Percentiles rank a stretch among this genome's conserved stretches.
Conservation (phyloP, 2,329 filamentous ascomycete genomes). For the Purpureocillium lavendulum region DNA sequence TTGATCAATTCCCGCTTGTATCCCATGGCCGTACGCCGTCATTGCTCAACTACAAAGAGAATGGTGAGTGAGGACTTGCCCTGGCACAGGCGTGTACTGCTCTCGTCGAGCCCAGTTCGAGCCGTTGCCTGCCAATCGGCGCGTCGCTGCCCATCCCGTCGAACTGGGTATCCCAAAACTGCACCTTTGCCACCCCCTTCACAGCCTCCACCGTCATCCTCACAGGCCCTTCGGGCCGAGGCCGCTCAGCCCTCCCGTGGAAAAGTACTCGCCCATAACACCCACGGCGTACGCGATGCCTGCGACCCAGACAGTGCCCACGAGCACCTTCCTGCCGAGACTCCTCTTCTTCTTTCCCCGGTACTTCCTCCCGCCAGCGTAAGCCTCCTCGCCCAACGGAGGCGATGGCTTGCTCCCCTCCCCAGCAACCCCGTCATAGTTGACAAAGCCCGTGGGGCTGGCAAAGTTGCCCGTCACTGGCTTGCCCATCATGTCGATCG, state of each 20-base stretch:
- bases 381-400: conserved; percentile 25
- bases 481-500: conserved; percentile 47
- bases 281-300: conserved; percentile 50
- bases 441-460: conserved; percentile 58
- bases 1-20: too few relatives aligned
- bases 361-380: conserved; percentile 18
- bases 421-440: conserved; percentile 39
- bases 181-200: too few relatives aligned
- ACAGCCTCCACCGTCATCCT: background rate
- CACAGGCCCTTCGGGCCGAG: conserved; percentile 25
- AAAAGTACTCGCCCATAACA: conserved; percentile 49
- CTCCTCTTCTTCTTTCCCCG: conserved; percentile 29
- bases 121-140: too few relatives aligned
- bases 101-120: too few relatives aligned
- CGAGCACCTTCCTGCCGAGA: conserved; percentile 37
- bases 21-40: background rate
- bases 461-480: conserved; percentile 48
- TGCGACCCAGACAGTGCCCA: conserved; percentile 46
- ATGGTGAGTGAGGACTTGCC: background rate
- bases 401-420: conserved; percentile 20
- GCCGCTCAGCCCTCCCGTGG: conserved; percentile 36
- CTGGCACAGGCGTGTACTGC: too few relatives aligned
- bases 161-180: too few relatives aligned
- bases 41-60: background rate
- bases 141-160: too few relatives aligned